Conservation (phyloP, 163 green algal species). For the Scenedesmus sp. region DNA sequence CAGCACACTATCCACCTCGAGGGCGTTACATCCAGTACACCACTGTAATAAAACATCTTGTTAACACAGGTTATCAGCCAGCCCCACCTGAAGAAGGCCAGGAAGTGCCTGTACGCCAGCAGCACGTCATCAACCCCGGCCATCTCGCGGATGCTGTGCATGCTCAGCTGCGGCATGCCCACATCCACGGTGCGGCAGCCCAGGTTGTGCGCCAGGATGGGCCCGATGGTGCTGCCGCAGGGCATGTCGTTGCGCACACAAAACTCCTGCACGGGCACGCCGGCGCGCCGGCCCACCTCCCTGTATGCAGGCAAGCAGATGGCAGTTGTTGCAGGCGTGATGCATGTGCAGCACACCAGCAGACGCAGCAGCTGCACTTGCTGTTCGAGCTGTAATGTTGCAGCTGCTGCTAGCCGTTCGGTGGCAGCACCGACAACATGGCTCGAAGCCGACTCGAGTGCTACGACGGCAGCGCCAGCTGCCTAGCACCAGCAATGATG, state of each 20-base stretch:
- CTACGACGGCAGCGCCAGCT: no score
- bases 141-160: conserved; percentile 97
- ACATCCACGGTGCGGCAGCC: conserved; percentile 95
- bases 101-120: conserved; percentile 85
- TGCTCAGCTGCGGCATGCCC: conserved; percentile 93
- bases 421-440: no score
- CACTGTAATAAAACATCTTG: no score
- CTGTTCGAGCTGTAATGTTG: background rate
- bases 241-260: conserved; percentile 96
- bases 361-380: background rate
- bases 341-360: background rate
- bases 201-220: conserved; percentile 82
- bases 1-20: conserved; percentile 79
- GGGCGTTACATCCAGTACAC: no score
- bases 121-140: conserved; percentile 85
- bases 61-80: background rate
- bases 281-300: conserved; percentile 65
- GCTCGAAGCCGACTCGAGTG: no score
- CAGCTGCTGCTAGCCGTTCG: no score
- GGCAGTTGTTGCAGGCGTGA: background rate
- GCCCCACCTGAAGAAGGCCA: conserved; percentile 83
- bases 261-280: conserved; percentile 90
- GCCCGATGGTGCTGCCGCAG: conserved; percentile 96
- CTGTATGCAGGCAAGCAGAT: conserved; percentile 10
- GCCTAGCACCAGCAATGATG: no score